Base-by-base conservation (phyloP, 805 yeast genomes). In the Nakazawaea sp. region DNA sequence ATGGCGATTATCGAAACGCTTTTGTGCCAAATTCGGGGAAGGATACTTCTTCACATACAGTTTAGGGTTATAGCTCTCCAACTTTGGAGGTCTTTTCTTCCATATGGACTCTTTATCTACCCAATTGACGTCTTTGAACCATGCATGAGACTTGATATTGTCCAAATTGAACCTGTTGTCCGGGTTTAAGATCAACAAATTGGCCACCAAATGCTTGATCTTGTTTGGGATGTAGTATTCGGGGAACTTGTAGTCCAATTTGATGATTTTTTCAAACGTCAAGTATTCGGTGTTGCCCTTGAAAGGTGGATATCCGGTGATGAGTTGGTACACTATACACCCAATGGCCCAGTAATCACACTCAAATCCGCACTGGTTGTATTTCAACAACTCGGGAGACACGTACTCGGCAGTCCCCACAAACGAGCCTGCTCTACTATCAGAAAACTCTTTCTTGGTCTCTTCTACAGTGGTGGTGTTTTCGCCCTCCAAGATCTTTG, bases 301-400 rank as follows among this genome's bases (percentile, higher is more conserved):
- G 56, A 88, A 88, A 1, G 97, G 96, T 2, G 96, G 96, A 18
- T 64, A 61, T 0, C 96, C 96, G 31, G 81, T 78, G 36, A 85
- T 70, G 51, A 89, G 70, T 57, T 88, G 97, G 55, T 70, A 88
- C 27, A 89, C 58, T 26, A 88, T 83, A 58, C 97, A 88, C 1
- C 96, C 97, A 39, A 87, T 57, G 1, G 97, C 96, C 97, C 97
- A 88, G n/a, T 85, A 59, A 55, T 88, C 97, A 23, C 90, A 71
- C 44, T 81, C 81, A 51, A 76, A 83, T 15, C 95, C 92, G 52
- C 95, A 86, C 26, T 72, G 66, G 55, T 90, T 92, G 49, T 74
- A 69, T 33, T 78, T 72, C 33, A 92, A 64, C 28, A 92, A 62
- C 56, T 92, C 98, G 0, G 97, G 94, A 0, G 89, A 79, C 5